Percentiles rank a stretch among this genome's conserved stretches.
Conservation (phyloP, 2,329 filamentous ascomycete species). For the Botrytis elliptica region DNA sequence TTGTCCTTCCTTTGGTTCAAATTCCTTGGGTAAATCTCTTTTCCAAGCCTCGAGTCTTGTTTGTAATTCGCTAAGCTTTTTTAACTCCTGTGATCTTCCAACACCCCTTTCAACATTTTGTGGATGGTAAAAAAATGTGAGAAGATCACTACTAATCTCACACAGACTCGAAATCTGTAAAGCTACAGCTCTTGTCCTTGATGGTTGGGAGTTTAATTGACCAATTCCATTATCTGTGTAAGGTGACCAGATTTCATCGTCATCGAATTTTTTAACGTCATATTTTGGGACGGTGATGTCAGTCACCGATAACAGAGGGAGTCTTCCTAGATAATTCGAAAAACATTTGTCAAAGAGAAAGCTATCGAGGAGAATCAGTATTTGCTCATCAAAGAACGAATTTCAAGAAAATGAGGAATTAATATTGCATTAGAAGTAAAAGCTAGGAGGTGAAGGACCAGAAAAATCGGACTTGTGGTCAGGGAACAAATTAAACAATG, state of each 20-base stretch:
- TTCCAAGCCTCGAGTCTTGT: conserved; percentile 88
- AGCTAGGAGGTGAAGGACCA: not conserved
- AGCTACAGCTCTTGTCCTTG: conserved; percentile 77
- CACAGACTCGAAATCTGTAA: conserved; percentile 80
- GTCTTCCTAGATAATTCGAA: conserved; percentile 92
- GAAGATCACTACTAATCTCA: conserved; percentile 89
- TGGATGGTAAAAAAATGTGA: conserved; percentile 90
- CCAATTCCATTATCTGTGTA: conserved; percentile 83
- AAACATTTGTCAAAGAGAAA: conserved; percentile 99
- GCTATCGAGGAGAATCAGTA: conserved; percentile 39
- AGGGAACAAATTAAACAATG: not conserved
- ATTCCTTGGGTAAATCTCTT: conserved; percentile 75
- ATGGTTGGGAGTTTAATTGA: conserved; percentile 71
- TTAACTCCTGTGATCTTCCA: conserved; percentile 80
- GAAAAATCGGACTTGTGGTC: not conserved
- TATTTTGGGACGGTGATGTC: conserved; percentile 84
- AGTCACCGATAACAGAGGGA: conserved; percentile 79
- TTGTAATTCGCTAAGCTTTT: conserved; percentile 89
- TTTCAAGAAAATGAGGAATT: not conserved
- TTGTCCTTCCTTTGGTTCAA: conserved; percentile 87
- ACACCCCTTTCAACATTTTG: conserved; percentile 60
- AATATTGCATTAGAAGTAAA: not conserved
- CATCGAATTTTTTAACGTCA: conserved; percentile 55
- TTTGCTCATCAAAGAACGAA: not conserved
- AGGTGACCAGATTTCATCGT: conserved; percentile 66